A percentile compares a stretch with the other conserved stretches of the same genome.
These are phyloP conservation scores for Cryphonectria parasitica DNA, from an alignment of 2,329 filamentous ascomycete genomes.

Conservation along the genomic window DNA sequence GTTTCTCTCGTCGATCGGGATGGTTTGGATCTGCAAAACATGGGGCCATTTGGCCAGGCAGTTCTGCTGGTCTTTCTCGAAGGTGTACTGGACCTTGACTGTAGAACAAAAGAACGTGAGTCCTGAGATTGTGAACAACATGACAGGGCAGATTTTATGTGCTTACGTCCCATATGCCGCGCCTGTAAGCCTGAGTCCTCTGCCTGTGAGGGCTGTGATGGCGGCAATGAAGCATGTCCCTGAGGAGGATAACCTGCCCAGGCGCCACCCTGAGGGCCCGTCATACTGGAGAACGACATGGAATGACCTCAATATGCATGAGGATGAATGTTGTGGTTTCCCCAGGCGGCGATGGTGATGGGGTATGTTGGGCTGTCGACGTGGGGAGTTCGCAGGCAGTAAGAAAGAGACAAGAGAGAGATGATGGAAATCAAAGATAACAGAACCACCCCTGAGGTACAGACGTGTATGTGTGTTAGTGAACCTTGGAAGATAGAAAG, in stretches of 20 bases:
- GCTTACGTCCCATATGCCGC: constrained; percentile 68
- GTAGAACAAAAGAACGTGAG: constrained; percentile 31
- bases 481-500: constrained; percentile 8
- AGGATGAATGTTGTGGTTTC: constrained; percentile 5
- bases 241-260: constrained; percentile 30
- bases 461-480: not conserved
- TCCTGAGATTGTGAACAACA: constrained; percentile 17
- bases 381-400: not conserved
- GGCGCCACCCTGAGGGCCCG: constrained; percentile 32
- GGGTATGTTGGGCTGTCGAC: not conserved
- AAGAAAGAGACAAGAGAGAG: not conserved
- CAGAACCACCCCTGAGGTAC: not conserved
- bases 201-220: constrained; percentile 32
- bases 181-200: constrained; percentile 58
- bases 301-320: constrained; percentile 17
- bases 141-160: constrained; percentile 39
- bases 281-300: constrained; percentile 31
- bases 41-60: constrained; percentile 87
- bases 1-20: constrained; percentile 77
- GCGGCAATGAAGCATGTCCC: constrained; percentile 34
- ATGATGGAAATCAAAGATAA: constrained; percentile 4
- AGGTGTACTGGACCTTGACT: constrained; percentile 98
- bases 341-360: constrained; percentile 4
- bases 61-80: constrained; percentile 86
- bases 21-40: constrained; percentile 76